phyloP scores from a whole-genome alignment of 2,329 filamentous ascomycete genomes.

The Monosporascus ibericus region DNA sequence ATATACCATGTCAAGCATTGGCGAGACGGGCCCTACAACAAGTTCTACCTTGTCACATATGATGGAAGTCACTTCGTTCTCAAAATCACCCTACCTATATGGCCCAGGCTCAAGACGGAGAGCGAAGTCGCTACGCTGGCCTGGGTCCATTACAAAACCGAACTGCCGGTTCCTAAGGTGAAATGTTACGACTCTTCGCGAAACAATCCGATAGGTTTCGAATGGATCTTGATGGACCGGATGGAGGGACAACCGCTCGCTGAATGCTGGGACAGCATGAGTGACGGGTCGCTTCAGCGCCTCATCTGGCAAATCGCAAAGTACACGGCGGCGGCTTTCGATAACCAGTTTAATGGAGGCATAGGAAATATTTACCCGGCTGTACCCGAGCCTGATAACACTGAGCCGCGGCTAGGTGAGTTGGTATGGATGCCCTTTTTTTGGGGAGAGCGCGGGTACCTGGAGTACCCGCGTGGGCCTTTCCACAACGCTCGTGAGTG shows the following conservation, averaged over 20 bases:
- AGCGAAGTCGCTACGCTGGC: conserved; percentile 25
- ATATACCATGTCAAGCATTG: conserved; percentile 13
- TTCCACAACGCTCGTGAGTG: conserved; percentile 15
- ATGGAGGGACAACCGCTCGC: conserved; percentile 20
- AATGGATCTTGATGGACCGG: conserved; percentile 26
- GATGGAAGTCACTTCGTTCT: conserved; percentile 25
- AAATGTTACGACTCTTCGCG: conserved; percentile 13
- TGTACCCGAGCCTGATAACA: background rate
- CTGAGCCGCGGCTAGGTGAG: conserved; percentile 11
- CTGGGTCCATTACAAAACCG: conserved; percentile 17
- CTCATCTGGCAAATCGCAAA: conserved; percentile 23
- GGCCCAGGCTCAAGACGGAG: conserved; percentile 19
- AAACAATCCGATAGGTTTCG: conserved; percentile 20
- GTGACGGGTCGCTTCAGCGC: conserved; percentile 17
- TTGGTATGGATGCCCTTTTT: conserved; percentile 23
- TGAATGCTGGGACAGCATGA: conserved; percentile 18
- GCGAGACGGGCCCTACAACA: conserved; percentile 16
- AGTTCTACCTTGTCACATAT: conserved; percentile 17
- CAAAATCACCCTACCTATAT: conserved; percentile 20
- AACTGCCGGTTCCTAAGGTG: conserved; percentile 19
- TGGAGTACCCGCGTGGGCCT: conserved; percentile 9
- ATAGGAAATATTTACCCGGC: conserved; percentile 24
- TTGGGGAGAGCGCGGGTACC: conserved; percentile 18
- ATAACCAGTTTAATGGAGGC: conserved; percentile 10
- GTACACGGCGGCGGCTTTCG: conserved; percentile 15